Evolutionary conservation across 2,329 filamentous ascomycete genomes (phyloP).

Genomic region (Phyllosticta citriasiana): DNA sequence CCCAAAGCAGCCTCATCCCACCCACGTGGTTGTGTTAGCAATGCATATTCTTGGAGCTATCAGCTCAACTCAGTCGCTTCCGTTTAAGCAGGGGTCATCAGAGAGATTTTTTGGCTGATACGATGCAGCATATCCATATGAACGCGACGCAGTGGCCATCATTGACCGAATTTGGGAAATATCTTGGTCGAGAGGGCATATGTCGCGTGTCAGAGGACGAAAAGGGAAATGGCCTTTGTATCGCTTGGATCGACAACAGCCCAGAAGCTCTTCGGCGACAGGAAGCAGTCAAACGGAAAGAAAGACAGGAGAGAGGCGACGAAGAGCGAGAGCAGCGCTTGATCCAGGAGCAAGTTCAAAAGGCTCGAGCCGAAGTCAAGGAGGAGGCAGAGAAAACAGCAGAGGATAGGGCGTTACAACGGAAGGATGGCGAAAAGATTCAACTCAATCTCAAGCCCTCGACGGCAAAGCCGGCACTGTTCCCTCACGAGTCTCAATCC

Average conservation of each 20-base stretch:
- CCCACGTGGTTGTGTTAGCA: background rate
- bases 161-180: constrained; percentile 81
- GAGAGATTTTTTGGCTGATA: constrained; percentile 44
- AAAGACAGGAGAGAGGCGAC: constrained; percentile 80
- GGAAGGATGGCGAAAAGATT: constrained; percentile 28
- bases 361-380: constrained; percentile 27
- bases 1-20: background rate
- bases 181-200: constrained; percentile 75
- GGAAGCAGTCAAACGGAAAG: constrained; percentile 73
- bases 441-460: constrained; percentile 26
- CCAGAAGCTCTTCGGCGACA: constrained; percentile 72
- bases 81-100: constrained; percentile 25
- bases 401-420: constrained; percentile 36
- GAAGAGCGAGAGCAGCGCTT: constrained; percentile 79
- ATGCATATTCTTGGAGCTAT: background rate
- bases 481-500: background rate
- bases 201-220: constrained; percentile 78
- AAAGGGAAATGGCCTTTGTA: constrained; percentile 66
- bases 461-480: constrained; percentile 8
- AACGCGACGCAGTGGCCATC: constrained; percentile 84
- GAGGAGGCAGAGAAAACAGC: constrained; percentile 34
- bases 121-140: constrained; percentile 68
- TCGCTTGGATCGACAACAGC: constrained; percentile 86
- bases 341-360: constrained; percentile 72
- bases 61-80: background rate